A percentile compares a stretch with the other conserved stretches of the same genome.
phyloP scores from a whole-genome alignment of 2,329 filamentous ascomycete species.

The Drechslerella dactyloides region DNA sequence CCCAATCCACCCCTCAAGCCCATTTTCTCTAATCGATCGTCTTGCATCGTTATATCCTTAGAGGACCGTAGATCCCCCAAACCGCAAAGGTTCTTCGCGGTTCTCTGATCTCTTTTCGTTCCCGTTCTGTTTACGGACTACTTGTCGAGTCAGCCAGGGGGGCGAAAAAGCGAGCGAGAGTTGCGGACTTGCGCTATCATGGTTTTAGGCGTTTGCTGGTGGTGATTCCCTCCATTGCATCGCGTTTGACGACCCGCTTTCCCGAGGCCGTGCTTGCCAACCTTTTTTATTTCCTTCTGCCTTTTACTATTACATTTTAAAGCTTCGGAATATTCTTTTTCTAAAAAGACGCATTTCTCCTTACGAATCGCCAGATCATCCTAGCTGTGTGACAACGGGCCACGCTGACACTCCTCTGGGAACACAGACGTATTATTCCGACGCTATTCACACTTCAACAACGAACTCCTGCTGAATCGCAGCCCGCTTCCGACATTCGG shows the following conservation, averaged over 20 bases:
- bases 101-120: neutral
- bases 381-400: constrained; percentile 15
- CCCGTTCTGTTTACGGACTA: neutral
- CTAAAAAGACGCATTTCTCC: constrained; percentile 22
- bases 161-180: neutral
- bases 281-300: neutral
- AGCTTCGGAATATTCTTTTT: neutral
- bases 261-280: neutral
- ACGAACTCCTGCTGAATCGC: neutral
- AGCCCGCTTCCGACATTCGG: constrained; percentile 3
- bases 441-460: neutral
- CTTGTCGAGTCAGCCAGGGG: neutral
- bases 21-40: constrained; percentile 4
- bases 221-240: constrained; percentile 1
- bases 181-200: constrained; percentile 1
- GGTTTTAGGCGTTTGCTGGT: constrained; percentile 10
- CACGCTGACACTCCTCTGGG: constrained; percentile 18
- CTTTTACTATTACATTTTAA: neutral
- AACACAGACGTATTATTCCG: constrained; percentile 27
- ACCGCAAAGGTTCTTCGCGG: neutral
- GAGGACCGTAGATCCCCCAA: constrained; percentile 4
- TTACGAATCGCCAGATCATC: constrained; percentile 10
- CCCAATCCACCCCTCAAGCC: constrained; percentile 14
- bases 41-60: constrained; percentile 12
- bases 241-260: constrained; percentile 5